A percentile compares a stretch with the other conserved stretches of the same genome.
phyloP scores from a whole-genome alignment of 2,329 filamentous ascomycete genomes.

The Fusarium sacchari region DNA sequence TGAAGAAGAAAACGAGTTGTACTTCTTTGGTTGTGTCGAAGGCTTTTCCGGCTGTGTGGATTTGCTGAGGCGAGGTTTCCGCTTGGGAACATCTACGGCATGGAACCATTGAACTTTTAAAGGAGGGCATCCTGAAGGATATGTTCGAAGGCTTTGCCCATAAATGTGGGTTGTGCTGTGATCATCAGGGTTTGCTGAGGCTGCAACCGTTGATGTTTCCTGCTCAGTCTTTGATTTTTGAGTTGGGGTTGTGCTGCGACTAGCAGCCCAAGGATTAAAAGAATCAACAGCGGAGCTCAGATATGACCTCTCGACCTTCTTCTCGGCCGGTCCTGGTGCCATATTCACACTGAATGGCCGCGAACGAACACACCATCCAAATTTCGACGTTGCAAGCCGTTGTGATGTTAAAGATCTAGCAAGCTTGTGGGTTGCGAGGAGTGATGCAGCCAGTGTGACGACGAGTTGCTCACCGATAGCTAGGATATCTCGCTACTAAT shows the following conservation, averaged over 20 bases:
- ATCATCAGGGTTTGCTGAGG: slow-evolving; percentile 57
- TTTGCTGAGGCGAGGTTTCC: slow-evolving; percentile 72
- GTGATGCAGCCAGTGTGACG: slow-evolving; percentile 24
- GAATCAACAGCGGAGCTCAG: slow-evolving; percentile 69
- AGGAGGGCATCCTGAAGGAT: slow-evolving; percentile 85
- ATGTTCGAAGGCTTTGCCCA: slow-evolving; percentile 71
- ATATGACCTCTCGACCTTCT: slow-evolving; percentile 68
- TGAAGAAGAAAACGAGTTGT: slow-evolving; percentile 77
- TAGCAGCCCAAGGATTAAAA: slow-evolving; percentile 68
- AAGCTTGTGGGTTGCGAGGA: not conserved
- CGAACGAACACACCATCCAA: slow-evolving; percentile 25
- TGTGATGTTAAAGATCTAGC: not conserved
- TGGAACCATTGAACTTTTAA: slow-evolving; percentile 91
- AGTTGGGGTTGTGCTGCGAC: slow-evolving; percentile 60
- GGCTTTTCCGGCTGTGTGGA: slow-evolving; percentile 61
- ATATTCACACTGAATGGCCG: slow-evolving; percentile 44
- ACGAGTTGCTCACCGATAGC: not conserved
- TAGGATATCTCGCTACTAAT: not conserved
- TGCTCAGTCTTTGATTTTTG: slow-evolving; percentile 47
- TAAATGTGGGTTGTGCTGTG: slow-evolving; percentile 68
- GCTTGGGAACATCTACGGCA: slow-evolving; percentile 90
- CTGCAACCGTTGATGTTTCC: slow-evolving; percentile 40
- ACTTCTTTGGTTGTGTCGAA: slow-evolving; percentile 80
- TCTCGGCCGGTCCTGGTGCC: slow-evolving; percentile 54
- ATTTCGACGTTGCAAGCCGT: not conserved